These are phyloP conservation scores for Leishmania lainsoni DNA, from an alignment of 208 protist genomes.

Conservation along the genomic window DNA sequence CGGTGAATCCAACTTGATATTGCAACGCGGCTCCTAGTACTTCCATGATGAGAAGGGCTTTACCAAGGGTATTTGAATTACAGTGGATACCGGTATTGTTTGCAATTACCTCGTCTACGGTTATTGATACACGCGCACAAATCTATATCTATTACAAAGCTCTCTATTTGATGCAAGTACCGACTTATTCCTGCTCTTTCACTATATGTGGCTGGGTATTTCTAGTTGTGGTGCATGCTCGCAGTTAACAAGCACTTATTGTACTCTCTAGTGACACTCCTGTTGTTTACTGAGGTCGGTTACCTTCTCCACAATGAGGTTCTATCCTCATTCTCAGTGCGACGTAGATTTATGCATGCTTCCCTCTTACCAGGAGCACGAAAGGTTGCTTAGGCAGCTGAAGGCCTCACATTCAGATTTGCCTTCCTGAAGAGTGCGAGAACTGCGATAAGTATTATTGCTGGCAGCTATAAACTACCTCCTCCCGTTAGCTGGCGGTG, in stretches of 20 bases:
- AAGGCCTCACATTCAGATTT: not conserved
- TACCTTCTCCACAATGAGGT: not conserved
- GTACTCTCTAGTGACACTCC: not conserved
- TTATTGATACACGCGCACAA: not conserved
- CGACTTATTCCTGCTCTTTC: not conserved
- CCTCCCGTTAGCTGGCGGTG: slow-evolving; percentile 25
- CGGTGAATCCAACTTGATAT: not conserved
- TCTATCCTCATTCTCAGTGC: not conserved
- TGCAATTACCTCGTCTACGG: not conserved
- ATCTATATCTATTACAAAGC: not conserved
- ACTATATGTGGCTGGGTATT: not conserved
- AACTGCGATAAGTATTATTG: not conserved
- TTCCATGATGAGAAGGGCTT: not conserved
- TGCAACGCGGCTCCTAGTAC: not conserved
- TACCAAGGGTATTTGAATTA: not conserved
- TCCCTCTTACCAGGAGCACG: slow-evolving; percentile 4
- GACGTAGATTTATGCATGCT: slow-evolving; percentile 3
- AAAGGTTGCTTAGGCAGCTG: not conserved
- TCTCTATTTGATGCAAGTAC: not conserved
- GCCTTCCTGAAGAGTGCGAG: not conserved
- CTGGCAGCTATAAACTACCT: not conserved
- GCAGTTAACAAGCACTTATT: not conserved
- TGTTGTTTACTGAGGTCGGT: not conserved
- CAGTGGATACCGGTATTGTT: not conserved
- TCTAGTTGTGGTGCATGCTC: not conserved